These are phyloP conservation scores for Aspergillus bridgeri DNA, from an alignment of 495 filamentous ascomycete genomes.

Conservation along the genomic window DNA sequence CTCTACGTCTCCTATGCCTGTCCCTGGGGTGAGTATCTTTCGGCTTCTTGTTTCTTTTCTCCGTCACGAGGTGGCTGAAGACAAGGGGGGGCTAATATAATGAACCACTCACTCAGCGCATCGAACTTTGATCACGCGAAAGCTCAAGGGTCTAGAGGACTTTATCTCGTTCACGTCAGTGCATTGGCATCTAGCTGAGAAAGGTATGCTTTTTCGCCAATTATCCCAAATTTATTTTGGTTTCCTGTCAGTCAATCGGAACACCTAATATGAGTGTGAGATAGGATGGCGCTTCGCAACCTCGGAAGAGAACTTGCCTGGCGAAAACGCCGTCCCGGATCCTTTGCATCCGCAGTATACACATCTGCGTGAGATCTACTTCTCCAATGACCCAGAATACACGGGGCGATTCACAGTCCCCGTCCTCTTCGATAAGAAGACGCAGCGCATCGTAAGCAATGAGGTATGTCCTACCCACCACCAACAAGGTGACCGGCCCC, in stretches of 20 bases:
- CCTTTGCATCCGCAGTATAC: slow-evolving; percentile 51
- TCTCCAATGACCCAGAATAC: slow-evolving; percentile 57
- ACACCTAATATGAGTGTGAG: neutral
- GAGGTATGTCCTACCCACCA: slow-evolving; percentile 48
- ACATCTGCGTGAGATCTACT: slow-evolving; percentile 59
- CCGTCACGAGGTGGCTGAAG: neutral
- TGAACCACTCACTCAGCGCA: slow-evolving; percentile 45
- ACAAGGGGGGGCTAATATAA: neutral
- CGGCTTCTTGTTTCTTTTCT: neutral
- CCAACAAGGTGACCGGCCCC: too few relatives aligned
- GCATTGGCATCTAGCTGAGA: slow-evolving; percentile 63
- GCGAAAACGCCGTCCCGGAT: slow-evolving; percentile 52
- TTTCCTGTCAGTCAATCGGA: neutral
- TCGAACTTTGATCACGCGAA: slow-evolving; percentile 62
- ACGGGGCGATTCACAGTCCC: slow-evolving; percentile 60
- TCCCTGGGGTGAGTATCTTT: slow-evolving; percentile 56
- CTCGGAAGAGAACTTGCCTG: slow-evolving; percentile 57
- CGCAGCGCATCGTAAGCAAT: slow-evolving; percentile 53
- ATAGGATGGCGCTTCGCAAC: slow-evolving; percentile 79
- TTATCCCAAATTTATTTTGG: neutral
- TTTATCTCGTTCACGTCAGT: slow-evolving; percentile 63
- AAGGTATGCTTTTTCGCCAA: slow-evolving; percentile 38
- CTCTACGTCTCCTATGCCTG: slow-evolving; percentile 73
- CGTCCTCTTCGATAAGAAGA: slow-evolving; percentile 61
- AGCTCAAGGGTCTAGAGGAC: slow-evolving; percentile 66